phyloP scores from a whole-genome alignment of 2,329 filamentous ascomycete genomes.

The Pseudogymnoascus sp. region DNA sequence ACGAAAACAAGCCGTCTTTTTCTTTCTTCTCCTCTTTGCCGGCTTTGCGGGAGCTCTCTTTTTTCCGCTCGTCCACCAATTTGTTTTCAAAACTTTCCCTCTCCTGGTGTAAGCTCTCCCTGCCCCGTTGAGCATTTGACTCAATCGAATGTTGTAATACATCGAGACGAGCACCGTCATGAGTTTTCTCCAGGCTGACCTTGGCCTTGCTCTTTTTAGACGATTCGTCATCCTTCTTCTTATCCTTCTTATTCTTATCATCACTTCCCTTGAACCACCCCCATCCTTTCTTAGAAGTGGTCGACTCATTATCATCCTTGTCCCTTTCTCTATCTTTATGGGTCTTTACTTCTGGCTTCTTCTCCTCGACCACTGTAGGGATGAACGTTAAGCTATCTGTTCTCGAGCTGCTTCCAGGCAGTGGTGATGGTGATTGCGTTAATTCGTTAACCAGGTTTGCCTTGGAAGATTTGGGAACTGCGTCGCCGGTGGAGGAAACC shows the following conservation, averaged over 20 bases:
- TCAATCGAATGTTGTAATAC: slow-evolving; percentile 86
- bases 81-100: slow-evolving; percentile 66
- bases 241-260: slow-evolving; percentile 66
- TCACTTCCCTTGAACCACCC: slow-evolving; percentile 75
- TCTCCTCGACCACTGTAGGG: slow-evolving; percentile 68
- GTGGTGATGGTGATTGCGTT: slow-evolving; percentile 56
- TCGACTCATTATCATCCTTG: slow-evolving; percentile 54
- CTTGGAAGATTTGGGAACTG: slow-evolving; percentile 19
- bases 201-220: slow-evolving; percentile 63
- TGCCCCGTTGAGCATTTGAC: slow-evolving; percentile 51
- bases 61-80: slow-evolving; percentile 75
- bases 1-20: slow-evolving; percentile 88
- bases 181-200: slow-evolving; percentile 47
- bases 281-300: slow-evolving; percentile 70
- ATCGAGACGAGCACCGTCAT: slow-evolving; percentile 79
- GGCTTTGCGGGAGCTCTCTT: slow-evolving; percentile 68
- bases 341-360: slow-evolving; percentile 65
- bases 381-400: slow-evolving; percentile 78
- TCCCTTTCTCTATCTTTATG: slow-evolving; percentile 52
- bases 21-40: slow-evolving; percentile 73
- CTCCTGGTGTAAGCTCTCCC: slow-evolving; percentile 80
- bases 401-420: slow-evolving; percentile 63
- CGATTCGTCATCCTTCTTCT: slow-evolving; percentile 51
- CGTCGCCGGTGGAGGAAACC: slow-evolving; percentile 19
- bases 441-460: slow-evolving; percentile 49